These are phyloP conservation scores for Backusella luteola DNA, from an alignment of 192 early-diverging fungal species.

Conservation along the genomic window DNA sequence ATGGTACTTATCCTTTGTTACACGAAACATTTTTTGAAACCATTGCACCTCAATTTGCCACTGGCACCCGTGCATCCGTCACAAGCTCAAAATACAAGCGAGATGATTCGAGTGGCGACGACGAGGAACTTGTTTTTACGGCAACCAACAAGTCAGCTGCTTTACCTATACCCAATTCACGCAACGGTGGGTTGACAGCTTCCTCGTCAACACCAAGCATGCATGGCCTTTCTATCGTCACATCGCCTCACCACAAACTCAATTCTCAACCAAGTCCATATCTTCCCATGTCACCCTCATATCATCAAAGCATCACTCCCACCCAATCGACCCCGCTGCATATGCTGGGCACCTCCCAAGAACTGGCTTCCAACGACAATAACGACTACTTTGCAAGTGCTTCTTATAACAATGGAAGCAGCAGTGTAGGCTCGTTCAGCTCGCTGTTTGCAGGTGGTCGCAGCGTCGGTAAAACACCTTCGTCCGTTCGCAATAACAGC, in stretches of 20 bases:
- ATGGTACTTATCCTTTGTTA: constrained; percentile 49
- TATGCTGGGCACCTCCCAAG: neutral
- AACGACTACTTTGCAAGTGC: neutral
- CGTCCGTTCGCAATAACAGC: neutral
- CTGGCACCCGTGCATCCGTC: constrained; percentile 43
- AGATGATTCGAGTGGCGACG: neutral
- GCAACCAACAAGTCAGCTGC: constrained; percentile 10
- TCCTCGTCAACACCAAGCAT: neutral
- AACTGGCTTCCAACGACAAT: neutral
- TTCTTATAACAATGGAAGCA: constrained; percentile 12
- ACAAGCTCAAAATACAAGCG: constrained; percentile 41
- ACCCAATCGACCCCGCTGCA: constrained; percentile 4
- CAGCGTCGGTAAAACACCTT: neutral
- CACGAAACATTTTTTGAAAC: constrained; percentile 49
- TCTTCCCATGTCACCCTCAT: neutral
- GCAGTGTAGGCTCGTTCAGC: constrained; percentile 22
- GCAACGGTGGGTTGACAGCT: neutral
- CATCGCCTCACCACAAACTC: neutral
- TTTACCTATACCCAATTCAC: constrained; percentile 16
- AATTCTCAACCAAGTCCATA: neutral
- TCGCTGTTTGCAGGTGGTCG: constrained; percentile 9
- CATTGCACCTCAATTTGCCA: constrained; percentile 43
- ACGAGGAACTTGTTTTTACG: neutral
- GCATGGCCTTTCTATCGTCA: neutral
- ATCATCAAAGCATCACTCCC: constrained; percentile 4